Percentiles rank a stretch among this genome's conserved stretches.
Conservation (phyloP, 2,329 filamentous ascomycete genomes). For the Arachnomyces sp. region DNA sequence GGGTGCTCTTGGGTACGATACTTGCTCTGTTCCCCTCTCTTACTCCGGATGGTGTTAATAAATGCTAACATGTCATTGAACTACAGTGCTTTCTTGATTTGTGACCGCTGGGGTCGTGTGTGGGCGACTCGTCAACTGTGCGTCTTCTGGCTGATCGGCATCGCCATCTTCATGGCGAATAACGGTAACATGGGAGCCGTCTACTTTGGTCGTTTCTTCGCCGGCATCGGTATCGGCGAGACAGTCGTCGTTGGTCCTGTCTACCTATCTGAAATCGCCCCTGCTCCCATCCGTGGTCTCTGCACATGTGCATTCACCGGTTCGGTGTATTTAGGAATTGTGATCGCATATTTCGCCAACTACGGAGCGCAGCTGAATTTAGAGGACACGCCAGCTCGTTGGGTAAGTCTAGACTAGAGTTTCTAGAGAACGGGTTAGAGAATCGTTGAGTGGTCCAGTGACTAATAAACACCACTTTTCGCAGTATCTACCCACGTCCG, state of each 20-base stretch:
- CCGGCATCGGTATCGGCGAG: slow-evolving; percentile 36
- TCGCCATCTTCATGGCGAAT: slow-evolving; percentile 37
- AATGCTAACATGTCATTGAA: background rate
- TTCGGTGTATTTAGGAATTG: slow-evolving; percentile 67
- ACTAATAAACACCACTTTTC: slow-evolving; percentile 5
- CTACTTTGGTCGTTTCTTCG: slow-evolving; percentile 38
- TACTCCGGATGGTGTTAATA: background rate
- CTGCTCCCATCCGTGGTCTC: slow-evolving; percentile 60
- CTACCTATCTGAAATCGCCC: slow-evolving; percentile 65
- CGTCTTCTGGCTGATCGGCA: slow-evolving; percentile 33
- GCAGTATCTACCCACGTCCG: slow-evolving; percentile 54
- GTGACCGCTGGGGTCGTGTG: slow-evolving; percentile 39
- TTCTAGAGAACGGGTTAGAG: slow-evolving; percentile 28
- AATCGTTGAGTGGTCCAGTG: slow-evolving; percentile 41
- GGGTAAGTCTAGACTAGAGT: too few species aligned
- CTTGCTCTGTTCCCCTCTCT: background rate
- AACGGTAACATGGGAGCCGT: slow-evolving; percentile 31
- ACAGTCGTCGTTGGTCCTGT: slow-evolving; percentile 48
- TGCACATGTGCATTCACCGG: slow-evolving; percentile 65
- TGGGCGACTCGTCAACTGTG: slow-evolving; percentile 35
- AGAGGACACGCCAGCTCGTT: slow-evolving; percentile 10
- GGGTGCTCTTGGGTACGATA: slow-evolving; percentile 53
- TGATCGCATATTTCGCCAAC: slow-evolving; percentile 70
- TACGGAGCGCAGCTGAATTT: slow-evolving; percentile 51
- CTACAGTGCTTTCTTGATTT: slow-evolving; percentile 41